A percentile compares a stretch with the other conserved stretches of the same genome.
phyloP scores from a whole-genome alignment of 208 protist species.

The Herpetomonas samuelpessoai region DNA sequence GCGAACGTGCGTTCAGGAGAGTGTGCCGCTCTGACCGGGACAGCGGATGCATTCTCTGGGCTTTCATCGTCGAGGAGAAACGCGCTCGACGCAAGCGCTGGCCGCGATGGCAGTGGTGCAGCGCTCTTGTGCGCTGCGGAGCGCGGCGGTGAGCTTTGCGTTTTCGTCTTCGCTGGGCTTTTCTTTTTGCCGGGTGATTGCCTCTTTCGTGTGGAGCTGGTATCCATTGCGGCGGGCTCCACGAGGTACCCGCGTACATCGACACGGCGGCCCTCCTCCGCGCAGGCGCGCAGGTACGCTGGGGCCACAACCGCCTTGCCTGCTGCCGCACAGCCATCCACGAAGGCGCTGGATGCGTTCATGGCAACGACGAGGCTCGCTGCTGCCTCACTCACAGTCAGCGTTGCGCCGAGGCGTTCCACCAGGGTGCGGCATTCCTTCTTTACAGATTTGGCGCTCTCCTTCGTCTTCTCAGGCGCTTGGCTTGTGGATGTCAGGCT shows the following conservation, averaged over 20 bases:
- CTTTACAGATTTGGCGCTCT: constrained; percentile 13
- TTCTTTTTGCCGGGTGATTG: too few species aligned
- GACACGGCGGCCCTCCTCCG: constrained; percentile 17
- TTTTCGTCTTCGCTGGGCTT: constrained; percentile 1
- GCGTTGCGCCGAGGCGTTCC: constrained; percentile 49
- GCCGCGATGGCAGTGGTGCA: too few species aligned
- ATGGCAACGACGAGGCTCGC: constrained; percentile 61
- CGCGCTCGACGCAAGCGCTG: too few species aligned
- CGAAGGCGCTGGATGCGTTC: constrained; percentile 28
- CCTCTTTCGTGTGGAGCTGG: too few species aligned
- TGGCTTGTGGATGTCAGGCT: constrained; percentile 16
- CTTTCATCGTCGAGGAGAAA: neutral
- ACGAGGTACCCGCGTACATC: constrained; percentile 18
- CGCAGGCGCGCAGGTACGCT: constrained; percentile 45
- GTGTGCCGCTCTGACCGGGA: neutral
- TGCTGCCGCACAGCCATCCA: constrained; percentile 15
- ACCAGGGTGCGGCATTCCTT: constrained; percentile 16
- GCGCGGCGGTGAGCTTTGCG: too few species aligned
- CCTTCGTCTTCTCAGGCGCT: constrained; percentile 19
- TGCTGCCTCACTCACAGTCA: constrained; percentile 44
- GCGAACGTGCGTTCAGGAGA: neutral
- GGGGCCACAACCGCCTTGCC: constrained; percentile 48
- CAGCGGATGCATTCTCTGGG: neutral
- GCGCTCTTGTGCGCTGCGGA: too few species aligned
- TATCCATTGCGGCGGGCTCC: neutral